Conservation (phyloP, 495 filamentous ascomycete species). For the Bathelium albidoporum region DNA sequence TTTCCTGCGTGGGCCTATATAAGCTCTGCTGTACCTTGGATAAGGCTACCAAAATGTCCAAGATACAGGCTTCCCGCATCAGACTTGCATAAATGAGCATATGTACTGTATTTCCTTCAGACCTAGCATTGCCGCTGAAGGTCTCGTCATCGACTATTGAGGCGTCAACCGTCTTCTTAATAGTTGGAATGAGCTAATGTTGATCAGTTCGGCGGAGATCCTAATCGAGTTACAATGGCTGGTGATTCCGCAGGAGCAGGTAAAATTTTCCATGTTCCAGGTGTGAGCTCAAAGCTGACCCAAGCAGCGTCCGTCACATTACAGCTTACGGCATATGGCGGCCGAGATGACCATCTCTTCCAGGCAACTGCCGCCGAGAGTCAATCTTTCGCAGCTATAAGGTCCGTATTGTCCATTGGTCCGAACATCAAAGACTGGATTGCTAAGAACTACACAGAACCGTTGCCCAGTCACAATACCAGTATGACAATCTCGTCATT, state of each 20-base stretch:
- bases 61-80: too few species aligned
- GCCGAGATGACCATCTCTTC: slow-evolving; percentile 46
- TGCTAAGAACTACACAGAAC: too few species aligned
- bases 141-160: not conserved
- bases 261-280: too few species aligned
- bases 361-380: slow-evolving; percentile 55
- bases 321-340: slow-evolving; percentile 54
- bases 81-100: too few species aligned
- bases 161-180: not conserved
- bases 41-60: too few species aligned
- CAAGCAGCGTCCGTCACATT: slow-evolving; percentile 51
- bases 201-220: slow-evolving; percentile 60
- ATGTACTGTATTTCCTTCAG: too few species aligned
- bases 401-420: too few species aligned
- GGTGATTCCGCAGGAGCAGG: slow-evolving; percentile 55
- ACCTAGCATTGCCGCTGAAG: too few species aligned
- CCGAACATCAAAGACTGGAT: too few species aligned
- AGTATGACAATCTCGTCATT: slow-evolving; percentile 51
- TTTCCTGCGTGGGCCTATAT: too few species aligned
- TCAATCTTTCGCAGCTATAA: slow-evolving; percentile 52
- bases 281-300: not conserved
- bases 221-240: slow-evolving; percentile 57
- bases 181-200: not conserved
- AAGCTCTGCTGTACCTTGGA: too few species aligned
- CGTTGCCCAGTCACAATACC: slow-evolving; percentile 50